Percentiles rank a stretch among this genome's conserved stretches.
Evolutionary conservation across 371 early-diverging fungal genomes (phyloP).

Genomic region (Mortierella sp.): DNA sequence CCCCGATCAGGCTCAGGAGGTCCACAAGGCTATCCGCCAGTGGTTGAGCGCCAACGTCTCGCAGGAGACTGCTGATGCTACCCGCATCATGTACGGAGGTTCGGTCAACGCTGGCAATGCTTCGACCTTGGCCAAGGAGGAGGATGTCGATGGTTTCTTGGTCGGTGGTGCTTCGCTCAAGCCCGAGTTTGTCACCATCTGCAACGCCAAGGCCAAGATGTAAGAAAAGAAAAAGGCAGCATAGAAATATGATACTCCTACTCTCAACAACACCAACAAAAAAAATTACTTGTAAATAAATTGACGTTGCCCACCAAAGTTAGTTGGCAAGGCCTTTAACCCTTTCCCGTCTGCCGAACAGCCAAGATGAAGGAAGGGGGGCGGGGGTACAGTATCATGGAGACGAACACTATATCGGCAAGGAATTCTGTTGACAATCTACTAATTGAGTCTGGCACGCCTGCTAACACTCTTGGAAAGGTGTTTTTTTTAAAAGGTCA

Average conservation of each 20-base stretch:
- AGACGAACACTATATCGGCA: too few relatives aligned
- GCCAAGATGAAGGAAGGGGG: too few relatives aligned
- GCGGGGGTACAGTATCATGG: too few relatives aligned
- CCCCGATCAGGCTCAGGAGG: conserved; percentile 97
- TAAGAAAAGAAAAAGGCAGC: conserved; percentile 16
- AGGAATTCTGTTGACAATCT: too few relatives aligned
- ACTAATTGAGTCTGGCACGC: too few relatives aligned
- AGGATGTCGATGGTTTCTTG: conserved; percentile 98
- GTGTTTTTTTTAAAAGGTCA: too few relatives aligned
- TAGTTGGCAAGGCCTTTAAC: too few relatives aligned
- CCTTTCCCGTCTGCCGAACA: too few relatives aligned
- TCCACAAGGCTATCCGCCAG: conserved; percentile 88
- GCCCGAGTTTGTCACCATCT: conserved; percentile 83
- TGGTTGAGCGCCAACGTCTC: conserved; percentile 90
- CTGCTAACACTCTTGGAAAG: too few relatives aligned
- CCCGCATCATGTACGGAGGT: conserved; percentile 98
- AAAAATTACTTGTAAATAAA: too few relatives aligned
- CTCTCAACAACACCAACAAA: background rate
- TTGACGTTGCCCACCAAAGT: too few relatives aligned
- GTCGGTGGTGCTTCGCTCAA: conserved; percentile 99
- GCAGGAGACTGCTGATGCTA: conserved; percentile 81
- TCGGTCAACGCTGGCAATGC: conserved; percentile 94
- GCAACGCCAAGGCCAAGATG: conserved; percentile 61
- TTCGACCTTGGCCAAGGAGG: conserved; percentile 72
- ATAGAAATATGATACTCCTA: background rate